A percentile compares a stretch with the other conserved stretches of the same genome.
Evolutionary conservation across 2,329 filamentous ascomycete genomes (phyloP).

Genomic region (Gnomoniopsis sp.): DNA sequence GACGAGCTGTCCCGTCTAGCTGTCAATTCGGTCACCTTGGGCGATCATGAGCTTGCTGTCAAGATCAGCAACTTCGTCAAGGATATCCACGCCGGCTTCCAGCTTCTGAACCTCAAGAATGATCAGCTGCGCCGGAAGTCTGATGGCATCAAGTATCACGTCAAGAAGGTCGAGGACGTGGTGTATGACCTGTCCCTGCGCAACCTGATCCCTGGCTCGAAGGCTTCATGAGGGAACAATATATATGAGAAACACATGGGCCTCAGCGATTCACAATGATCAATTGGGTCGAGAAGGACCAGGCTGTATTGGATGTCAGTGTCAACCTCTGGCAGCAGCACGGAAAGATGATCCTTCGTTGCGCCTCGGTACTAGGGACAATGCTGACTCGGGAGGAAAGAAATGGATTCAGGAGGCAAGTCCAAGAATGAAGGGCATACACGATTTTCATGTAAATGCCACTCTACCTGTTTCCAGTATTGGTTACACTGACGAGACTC

Average conservation of each 20-base stretch:
- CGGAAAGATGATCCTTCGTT: background rate
- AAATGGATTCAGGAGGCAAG: background rate
- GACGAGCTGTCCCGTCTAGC: conserved; percentile 89
- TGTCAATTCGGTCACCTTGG: conserved; percentile 89
- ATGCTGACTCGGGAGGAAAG: background rate
- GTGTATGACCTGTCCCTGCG: conserved; percentile 92
- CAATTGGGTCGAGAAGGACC: too few species aligned
- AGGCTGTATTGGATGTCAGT: too few species aligned
- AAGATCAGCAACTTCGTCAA: conserved; percentile 91
- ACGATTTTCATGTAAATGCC: background rate
- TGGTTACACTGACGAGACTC: background rate
- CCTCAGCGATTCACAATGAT: background rate
- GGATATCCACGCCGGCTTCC: conserved; percentile 92
- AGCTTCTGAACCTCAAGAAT: conserved; percentile 96
- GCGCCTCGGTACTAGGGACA: background rate
- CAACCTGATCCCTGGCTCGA: conserved; percentile 62
- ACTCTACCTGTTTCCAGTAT: too few species aligned
- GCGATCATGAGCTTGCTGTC: conserved; percentile 80
- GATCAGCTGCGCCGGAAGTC: conserved; percentile 83
- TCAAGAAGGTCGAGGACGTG: conserved; percentile 97
- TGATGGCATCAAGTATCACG: conserved; percentile 93
- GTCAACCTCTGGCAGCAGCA: background rate
- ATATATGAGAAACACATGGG: background rate
- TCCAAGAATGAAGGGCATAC: background rate
- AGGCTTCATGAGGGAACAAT: conserved; percentile 1